Base-by-base conservation (phyloP, 129 eudicot species). In the Apium graveolens region DNA sequence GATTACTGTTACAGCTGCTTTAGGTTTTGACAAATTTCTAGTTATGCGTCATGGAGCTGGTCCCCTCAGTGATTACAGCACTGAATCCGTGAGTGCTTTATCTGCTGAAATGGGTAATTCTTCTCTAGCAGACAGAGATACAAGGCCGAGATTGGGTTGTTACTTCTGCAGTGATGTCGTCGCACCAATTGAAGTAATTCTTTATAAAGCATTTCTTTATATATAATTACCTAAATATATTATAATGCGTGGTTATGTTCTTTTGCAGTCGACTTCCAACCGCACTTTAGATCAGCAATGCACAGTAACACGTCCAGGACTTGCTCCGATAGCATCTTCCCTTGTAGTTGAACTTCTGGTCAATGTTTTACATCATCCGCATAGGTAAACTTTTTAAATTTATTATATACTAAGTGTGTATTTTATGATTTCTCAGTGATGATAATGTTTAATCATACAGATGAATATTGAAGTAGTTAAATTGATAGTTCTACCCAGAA, bases 31-130 rank as follows among this genome's bases (percentile, higher is more conserved):
- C n/a, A n/a, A n/a, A n/a, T n/a, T n/a, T n/a, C n/a, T n/a, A 76
- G 98, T 94, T 78, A 94, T 91, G 97, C 96, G 98, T 38, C 98
- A 94, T 46, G 98, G 98, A 80, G 88, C 90, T 75, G 98, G 97
- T 80, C 98, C 98, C 26, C 74, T 85, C 35, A 37, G 35, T 63
- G 88, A 84, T 16, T 80, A 72, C 3, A 74, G 79, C 76, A 75
- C 83, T 27, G 85, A 84, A 57, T 27, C 78, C 16, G 49, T 70
- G 49, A 65, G 75, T 57, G 80, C 82, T 66, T 83, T 90, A 75
- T 81, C 93, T 35, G 78, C 85, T 43, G 78, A 75, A 69, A 82
- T 89, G 78, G 90, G 65, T 57, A 77, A 78, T 31, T 32, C 86
- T 76, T 91, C 96, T 20, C 63, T 89, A 44, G 24, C 41, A 7